Percentiles rank a stretch among this genome's conserved stretches.
These are phyloP conservation scores for Paracoccidioides lutzii DNA, from an alignment of 2,329 filamentous ascomycete species.

Conservation along the genomic window DNA sequence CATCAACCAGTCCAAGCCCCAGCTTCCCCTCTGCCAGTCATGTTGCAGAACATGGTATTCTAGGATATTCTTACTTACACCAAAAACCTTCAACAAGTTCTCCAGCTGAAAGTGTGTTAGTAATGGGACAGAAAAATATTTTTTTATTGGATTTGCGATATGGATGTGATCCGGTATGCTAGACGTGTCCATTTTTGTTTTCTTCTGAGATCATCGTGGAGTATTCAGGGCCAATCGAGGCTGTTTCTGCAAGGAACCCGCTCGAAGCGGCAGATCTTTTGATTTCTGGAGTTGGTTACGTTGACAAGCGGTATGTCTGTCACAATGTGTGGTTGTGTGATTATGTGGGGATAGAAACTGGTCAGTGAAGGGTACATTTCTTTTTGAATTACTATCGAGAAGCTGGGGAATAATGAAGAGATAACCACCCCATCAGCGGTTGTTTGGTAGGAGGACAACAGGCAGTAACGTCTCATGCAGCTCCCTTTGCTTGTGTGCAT, in stretches of 20 bases:
- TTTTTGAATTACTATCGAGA: no score
- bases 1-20: neutral
- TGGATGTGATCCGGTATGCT: neutral
- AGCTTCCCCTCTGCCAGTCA: conserved; percentile 5
- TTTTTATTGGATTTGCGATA: neutral
- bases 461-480: no score
- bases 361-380: neutral
- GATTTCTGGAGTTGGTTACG: no score
- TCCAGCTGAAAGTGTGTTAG: conserved; percentile 1
- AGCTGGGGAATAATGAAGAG: no score
- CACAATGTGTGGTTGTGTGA: neutral
- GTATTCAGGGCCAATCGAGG: conserved; percentile 6
- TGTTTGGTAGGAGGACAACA: no score
- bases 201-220: conserved; percentile 8
- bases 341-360: neutral
- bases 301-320: no score
- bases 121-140: neutral
- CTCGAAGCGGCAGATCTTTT: neutral
- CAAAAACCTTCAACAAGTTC: neutral
- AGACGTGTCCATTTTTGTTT: conserved; percentile 5
- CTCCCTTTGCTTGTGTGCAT: no score
- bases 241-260: conserved; percentile 10
- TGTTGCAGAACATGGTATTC: neutral
- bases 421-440: no score
- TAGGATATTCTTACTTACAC: neutral